These are phyloP conservation scores for Boletus sp. DNA, from an alignment of 1,284 basidiomycete species.

Conservation along the genomic window DNA sequence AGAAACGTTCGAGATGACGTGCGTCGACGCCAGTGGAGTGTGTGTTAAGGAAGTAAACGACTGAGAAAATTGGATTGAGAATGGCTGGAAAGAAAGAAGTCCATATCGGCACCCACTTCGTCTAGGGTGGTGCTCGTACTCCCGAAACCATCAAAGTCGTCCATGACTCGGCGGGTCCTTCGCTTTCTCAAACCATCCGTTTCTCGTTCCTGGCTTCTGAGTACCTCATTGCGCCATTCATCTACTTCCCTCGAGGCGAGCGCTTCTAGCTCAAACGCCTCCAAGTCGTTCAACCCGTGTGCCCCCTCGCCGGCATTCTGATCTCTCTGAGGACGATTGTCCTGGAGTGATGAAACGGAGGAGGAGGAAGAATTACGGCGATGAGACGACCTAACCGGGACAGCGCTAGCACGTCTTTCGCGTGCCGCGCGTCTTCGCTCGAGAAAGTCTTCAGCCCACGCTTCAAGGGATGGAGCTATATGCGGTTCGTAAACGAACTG, in stretches of 20 bases:
- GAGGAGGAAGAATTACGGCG: slow-evolving; percentile 20
- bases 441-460: slow-evolving; percentile 53
- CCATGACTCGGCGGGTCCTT: slow-evolving; percentile 9
- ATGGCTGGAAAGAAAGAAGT: neutral
- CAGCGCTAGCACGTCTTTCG: slow-evolving; percentile 29
- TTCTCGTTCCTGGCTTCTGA: slow-evolving; percentile 33
- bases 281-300: slow-evolving; percentile 9
- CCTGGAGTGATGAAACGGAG: slow-evolving; percentile 19
- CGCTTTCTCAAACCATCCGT: slow-evolving; percentile 20
- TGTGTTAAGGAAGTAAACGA: slow-evolving; percentile 49
- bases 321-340: slow-evolving; percentile 11
- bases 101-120: slow-evolving; percentile 43
- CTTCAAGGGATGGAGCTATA: slow-evolving; percentile 56
- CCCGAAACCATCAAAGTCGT: slow-evolving; percentile 29
- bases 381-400: slow-evolving; percentile 26
- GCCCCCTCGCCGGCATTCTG: slow-evolving; percentile 15
- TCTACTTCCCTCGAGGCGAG: slow-evolving; percentile 52
- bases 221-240: slow-evolving; percentile 54
- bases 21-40: slow-evolving; percentile 50
- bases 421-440: slow-evolving; percentile 44
- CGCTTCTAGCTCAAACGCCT: slow-evolving; percentile 52
- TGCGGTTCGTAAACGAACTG: slow-evolving; percentile 69
- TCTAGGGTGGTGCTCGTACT: slow-evolving; percentile 40
- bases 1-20: slow-evolving; percentile 51
- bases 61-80: slow-evolving; percentile 22